These are phyloP conservation scores for Artemisia argyi DNA, from an alignment of 129 eudicot genomes.

Conservation along the genomic window DNA sequence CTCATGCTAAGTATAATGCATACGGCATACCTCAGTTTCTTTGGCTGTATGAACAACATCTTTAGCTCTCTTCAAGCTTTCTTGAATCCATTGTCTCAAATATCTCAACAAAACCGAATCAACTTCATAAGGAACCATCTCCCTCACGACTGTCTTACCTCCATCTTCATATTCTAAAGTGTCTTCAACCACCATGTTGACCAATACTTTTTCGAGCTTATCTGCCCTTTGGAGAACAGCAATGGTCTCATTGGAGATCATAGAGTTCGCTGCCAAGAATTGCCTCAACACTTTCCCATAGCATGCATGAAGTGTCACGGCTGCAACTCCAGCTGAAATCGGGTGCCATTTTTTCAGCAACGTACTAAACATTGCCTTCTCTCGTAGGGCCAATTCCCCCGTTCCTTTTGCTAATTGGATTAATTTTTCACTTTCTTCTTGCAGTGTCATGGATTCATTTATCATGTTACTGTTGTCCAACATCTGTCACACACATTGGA, in stretches of 20 bases:
- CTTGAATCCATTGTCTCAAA: conserved; percentile 62
- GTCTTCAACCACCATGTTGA: conserved; percentile 89
- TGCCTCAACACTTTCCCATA: conserved; percentile 68
- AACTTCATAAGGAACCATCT: conserved; percentile 82
- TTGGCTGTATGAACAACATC: conserved; percentile 61
- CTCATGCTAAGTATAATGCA: too few species aligned
- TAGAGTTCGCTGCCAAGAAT: conserved; percentile 48
- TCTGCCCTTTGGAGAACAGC: conserved; percentile 74
- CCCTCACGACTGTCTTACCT: conserved; percentile 59
- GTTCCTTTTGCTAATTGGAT: conserved; percentile 59
- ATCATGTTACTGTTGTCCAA: conserved; percentile 44
- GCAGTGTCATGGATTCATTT: conserved; percentile 34
- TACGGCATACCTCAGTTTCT: conserved; percentile 74
- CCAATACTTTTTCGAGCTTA: conserved; percentile 70
- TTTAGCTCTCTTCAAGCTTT: conserved; percentile 50
- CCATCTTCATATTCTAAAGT: conserved; percentile 78
- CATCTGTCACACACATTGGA: conserved; percentile 36
- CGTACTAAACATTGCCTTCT: conserved; percentile 54
- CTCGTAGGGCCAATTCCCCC: conserved; percentile 66
- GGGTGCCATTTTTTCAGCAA: conserved; percentile 86
- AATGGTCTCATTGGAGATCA: conserved; percentile 49
- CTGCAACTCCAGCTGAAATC: conserved; percentile 83
- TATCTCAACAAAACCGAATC: conserved; percentile 56
- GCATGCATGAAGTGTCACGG: conserved; percentile 72
- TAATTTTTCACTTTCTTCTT: conserved; percentile 55